phyloP scores from a whole-genome alignment of 306 rosid species.

The Pterocarpus macrocarpus region DNA sequence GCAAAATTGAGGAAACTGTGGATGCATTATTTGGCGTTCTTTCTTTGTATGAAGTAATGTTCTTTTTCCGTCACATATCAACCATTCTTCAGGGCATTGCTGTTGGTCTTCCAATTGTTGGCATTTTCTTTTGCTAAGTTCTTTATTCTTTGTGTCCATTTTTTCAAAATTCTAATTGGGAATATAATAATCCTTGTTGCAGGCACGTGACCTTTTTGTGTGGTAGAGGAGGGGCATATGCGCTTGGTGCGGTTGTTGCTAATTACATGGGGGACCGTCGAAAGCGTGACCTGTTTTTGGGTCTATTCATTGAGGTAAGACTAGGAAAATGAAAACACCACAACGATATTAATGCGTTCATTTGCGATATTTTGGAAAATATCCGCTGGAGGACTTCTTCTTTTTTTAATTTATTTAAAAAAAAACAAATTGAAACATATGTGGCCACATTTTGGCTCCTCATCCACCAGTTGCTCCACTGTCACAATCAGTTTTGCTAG shows the following conservation, averaged over 20 bases:
- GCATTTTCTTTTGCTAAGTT: neutral
- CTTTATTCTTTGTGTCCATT: neutral
- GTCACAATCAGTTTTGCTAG: neutral
- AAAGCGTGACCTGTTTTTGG: conserved; percentile 69
- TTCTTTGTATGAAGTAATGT: no score
- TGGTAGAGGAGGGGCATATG: conserved; percentile 83
- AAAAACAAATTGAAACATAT: neutral
- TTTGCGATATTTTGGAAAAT: neutral
- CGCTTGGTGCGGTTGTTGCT: conserved; percentile 86
- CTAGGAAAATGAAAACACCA: neutral
- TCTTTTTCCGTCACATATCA: neutral
- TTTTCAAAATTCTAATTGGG: no score
- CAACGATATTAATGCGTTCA: no score
- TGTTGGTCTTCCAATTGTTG: neutral
- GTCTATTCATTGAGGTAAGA: conserved; percentile 76
- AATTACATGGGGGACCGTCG: conserved; percentile 65
- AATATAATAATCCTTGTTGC: conserved; percentile 19
- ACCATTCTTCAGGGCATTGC: neutral
- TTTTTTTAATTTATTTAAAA: no score
- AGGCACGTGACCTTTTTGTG: conserved; percentile 90
- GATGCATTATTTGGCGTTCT: no score
- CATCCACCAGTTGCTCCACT: neutral
- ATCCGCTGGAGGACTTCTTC: neutral
- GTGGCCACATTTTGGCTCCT: neutral
- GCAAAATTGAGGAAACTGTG: neutral